phyloP scores from a whole-genome alignment of 176 grass and related monocot species.

The Pharus latifolius region DNA sequence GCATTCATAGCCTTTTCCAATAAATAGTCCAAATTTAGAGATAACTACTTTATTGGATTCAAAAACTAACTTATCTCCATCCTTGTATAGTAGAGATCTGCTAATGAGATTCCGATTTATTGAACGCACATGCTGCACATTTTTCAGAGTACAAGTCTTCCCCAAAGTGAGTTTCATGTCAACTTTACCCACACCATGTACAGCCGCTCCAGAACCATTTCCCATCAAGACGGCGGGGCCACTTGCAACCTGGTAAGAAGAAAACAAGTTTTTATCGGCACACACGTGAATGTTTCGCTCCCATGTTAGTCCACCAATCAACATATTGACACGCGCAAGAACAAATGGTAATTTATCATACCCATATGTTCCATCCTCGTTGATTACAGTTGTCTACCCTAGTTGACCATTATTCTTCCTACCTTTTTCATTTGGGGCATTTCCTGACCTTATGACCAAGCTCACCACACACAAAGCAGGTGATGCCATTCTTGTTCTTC shows the following conservation, averaged over 20 bases:
- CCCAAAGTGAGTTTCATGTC: background rate
- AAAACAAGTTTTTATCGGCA: background rate
- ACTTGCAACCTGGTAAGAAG: background rate
- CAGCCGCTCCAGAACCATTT: background rate
- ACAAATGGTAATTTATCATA: background rate
- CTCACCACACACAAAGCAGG: too few species aligned
- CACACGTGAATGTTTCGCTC: background rate
- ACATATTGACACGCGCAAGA: background rate
- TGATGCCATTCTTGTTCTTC: background rate
- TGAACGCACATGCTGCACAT: background rate
- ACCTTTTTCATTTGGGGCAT: too few species aligned
- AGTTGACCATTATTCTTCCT: too few species aligned
- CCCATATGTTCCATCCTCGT: background rate
- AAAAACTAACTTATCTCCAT: too few species aligned
- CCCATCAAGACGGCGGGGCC: background rate
- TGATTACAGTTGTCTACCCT: too few species aligned
- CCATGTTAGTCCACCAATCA: background rate
- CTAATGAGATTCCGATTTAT: too few species aligned
- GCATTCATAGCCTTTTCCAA: background rate
- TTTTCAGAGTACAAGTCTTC: background rate
- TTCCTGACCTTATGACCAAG: background rate
- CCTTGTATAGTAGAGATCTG: background rate
- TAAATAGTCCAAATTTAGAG: background rate
- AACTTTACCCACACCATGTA: background rate
- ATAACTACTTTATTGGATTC: too few species aligned